Conservation (phyloP, 345 rosid species). For the Linum tenue region DNA sequence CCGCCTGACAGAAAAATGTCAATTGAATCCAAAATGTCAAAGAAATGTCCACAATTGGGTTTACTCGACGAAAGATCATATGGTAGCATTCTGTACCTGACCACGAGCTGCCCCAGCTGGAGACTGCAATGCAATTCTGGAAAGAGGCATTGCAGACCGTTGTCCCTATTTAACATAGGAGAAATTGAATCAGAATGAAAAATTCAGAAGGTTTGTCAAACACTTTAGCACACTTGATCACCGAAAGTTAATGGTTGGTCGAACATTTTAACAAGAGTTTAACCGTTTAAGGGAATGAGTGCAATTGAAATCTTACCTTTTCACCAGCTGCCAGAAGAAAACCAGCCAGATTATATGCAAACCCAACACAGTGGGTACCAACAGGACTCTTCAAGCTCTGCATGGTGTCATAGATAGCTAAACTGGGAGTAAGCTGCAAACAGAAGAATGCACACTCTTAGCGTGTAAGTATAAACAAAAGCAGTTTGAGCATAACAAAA, state of each 20-base stretch:
- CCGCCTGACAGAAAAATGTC: conserved; percentile 43
- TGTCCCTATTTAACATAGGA: conserved; percentile 35
- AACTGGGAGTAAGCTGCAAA: conserved; percentile 70
- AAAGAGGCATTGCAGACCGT: conserved; percentile 63
- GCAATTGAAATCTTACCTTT: conserved; percentile 36
- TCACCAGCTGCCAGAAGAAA: conserved; percentile 86
- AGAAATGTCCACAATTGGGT: neutral
- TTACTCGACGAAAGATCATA: neutral
- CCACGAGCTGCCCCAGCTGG: conserved; percentile 83
- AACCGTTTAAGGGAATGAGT: neutral
- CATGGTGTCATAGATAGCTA: conserved; percentile 83
- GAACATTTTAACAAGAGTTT: neutral
- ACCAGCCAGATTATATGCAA: conserved; percentile 76
- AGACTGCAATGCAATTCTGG: conserved; percentile 56
- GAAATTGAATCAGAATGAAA: too few species aligned
- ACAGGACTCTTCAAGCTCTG: conserved; percentile 72
- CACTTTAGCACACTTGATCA: neutral
- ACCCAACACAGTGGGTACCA: conserved; percentile 68
- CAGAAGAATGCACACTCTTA: conserved; percentile 6
- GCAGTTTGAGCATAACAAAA: neutral
- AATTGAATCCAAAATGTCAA: neutral
- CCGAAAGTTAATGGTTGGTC: neutral
- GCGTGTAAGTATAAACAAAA: conserved; percentile 2
- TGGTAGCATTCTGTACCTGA: conserved; percentile 41
- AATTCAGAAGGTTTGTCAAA: neutral